Evolutionary conservation across 148 eudicot species (phyloP), one percentile per base, ranked within the genome.

Genomic region (Heliosperma pusillum): DNA sequence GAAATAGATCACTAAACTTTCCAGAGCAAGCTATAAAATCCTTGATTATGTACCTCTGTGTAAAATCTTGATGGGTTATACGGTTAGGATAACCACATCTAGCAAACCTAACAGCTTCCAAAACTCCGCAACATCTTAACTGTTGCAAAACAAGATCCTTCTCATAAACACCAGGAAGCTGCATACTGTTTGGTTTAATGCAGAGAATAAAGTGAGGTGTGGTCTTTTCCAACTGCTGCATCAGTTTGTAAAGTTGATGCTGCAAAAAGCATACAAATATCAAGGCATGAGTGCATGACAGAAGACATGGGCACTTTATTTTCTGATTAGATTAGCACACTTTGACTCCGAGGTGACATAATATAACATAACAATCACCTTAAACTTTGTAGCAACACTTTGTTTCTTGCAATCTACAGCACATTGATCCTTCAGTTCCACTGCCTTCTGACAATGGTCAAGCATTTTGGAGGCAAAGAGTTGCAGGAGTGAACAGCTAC

Each of bases 131-230:
- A 79, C 93, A 92, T 67, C 90, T 87, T 72, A 96, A 86, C 80
- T 96, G 99, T 74, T 89, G 90, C 76, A 89, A 62, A 76, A 92
- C 93, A 71, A 88, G 87, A 83, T 87, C 97, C 74, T 86, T 85
- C 40, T 92, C 97, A 77, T 76, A 90, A 36, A 84, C 67, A 55
- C 93, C 97, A 80, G 96, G 88, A 80, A 87, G 85, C 79, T 91
- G 88, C 82, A 82, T 87, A 84, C 68, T 82, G 69, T 95, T 95
- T 66, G 99, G 92, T 78, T 90, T 95, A 77, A 95, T 90, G 87
- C 99, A 95, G 22, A 87, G 89, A 77, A 95, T 92, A 81, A 95
- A 95, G 71, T 90, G 98, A 36, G 97, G 97, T 4, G 86, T 87
- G 5, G 97, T 89, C 78, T 74, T 85, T 80, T 96, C 99, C 80